These are phyloP conservation scores for Gypsophila paniculata DNA, from an alignment of 179 eudicot species.

Conservation along the genomic window DNA sequence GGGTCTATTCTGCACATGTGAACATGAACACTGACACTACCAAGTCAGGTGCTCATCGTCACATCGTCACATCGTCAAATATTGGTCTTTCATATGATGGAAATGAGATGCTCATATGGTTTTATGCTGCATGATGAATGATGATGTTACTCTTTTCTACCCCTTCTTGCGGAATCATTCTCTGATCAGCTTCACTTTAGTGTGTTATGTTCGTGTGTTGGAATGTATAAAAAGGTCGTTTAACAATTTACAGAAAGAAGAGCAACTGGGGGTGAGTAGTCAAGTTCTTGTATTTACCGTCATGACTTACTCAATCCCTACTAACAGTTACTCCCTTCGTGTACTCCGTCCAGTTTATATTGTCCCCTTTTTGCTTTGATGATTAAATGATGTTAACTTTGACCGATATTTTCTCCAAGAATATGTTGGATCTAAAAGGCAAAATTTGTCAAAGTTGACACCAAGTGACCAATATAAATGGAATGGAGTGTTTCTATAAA, in stretches of 20 bases:
- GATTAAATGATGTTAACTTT: not conserved
- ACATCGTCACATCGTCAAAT: not conserved
- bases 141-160: not conserved
- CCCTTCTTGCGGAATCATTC: not conserved
- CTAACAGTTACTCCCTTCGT: not conserved
- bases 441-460: no score
- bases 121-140: not conserved
- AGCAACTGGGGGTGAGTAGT: not conserved
- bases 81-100: not conserved
- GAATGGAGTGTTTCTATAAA: not conserved
- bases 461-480: not conserved
- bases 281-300: not conserved
- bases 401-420: not conserved
- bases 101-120: not conserved
- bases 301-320: not conserved
- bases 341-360: not conserved
- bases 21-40: not conserved
- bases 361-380: not conserved
- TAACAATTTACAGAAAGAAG: not conserved
- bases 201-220: not conserved
- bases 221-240: not conserved
- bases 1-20: not conserved
- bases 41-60: not conserved
- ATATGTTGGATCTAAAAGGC: no score
- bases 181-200: not conserved